Evolutionary conservation across 2,329 filamentous ascomycete genomes (phyloP), one percentile per base, ranked within the genome.

Genomic region (Arthrobotrys megalospora): DNA sequence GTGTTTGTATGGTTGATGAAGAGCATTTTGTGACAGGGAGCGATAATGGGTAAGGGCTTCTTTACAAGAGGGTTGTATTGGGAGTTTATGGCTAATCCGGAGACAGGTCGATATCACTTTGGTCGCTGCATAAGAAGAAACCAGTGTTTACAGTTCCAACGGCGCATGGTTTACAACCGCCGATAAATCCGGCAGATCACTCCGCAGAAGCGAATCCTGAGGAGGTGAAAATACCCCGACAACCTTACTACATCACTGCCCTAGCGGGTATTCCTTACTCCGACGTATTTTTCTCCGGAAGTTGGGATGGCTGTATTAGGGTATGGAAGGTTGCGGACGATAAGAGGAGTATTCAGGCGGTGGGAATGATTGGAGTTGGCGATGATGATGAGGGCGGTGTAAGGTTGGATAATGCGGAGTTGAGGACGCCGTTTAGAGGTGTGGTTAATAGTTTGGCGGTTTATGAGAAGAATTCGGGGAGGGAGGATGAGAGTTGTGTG

Each of bases 101-200:
- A 1, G 34, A 41, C 41, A 82, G 80, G 19, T 80, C 80, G 5
- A 87, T 99, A 64, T 91, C 91, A 0, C 88, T 98, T 11, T 98
- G 95, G 95, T 93, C 91, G 78, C 88, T 94, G 21, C 89, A 94
- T 83, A 97, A 97, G 86, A 99, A 99, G 88, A 98, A 98, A 85
- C 92, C 96, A 0, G 87, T 99, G 8, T 92, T 91, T 84, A 92
- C 93, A 2, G 86, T 96, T 52, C 88, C 91, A 1, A 87, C 93
- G 34, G 94, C 95, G 3, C 96, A 99, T 84, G 96, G 96, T 36
- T 86, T 96, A 64, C 94, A 97, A 76, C 89, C 91, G 2, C 87
- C 91, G 1, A 85, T 94, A 64, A 86, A 87, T 1, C 88, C 91
- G 0, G 87, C 91, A 19, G 87, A 93, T 81, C 89, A 91, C 36